A percentile compares a stretch with the other conserved stretches of the same genome.
Evolutionary conservation across 495 filamentous ascomycete genomes (phyloP).

Genomic region (Xylaria cubensis): DNA sequence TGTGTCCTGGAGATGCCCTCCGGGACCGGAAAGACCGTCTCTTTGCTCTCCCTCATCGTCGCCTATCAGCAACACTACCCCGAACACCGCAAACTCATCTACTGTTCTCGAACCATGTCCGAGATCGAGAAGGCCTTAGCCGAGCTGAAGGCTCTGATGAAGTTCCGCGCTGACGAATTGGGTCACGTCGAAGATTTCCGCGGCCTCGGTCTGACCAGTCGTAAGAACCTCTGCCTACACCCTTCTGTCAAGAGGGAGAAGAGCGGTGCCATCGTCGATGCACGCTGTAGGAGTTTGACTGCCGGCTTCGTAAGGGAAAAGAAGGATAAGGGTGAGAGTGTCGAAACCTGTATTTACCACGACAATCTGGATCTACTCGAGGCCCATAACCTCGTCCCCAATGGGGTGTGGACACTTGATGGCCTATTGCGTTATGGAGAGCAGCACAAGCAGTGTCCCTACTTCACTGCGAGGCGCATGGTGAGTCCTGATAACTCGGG

Average conservation of each 20-base stretch:
- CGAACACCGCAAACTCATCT: conserved; percentile 93
- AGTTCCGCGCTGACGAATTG: conserved; percentile 84
- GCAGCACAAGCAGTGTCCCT: conserved; percentile 94
- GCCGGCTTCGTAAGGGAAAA: conserved; percentile 97
- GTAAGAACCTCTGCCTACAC: conserved; percentile 97
- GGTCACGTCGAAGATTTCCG: conserved; percentile 91
- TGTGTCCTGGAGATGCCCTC: conserved; percentile 99
- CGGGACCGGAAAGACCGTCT: conserved; percentile 98
- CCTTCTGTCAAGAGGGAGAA: conserved; percentile 95
- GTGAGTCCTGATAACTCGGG: conserved; percentile 52
- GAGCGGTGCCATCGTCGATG: conserved; percentile 91
- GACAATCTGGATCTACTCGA: conserved; percentile 96
- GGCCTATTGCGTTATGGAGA: conserved; percentile 86
- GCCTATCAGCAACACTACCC: conserved; percentile 93
- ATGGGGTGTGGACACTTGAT: conserved; percentile 96
- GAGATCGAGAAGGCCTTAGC: conserved; percentile 95
- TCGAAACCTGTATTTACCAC: conserved; percentile 93
- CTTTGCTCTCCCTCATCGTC: conserved; percentile 91
- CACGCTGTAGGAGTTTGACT: conserved; percentile 91
- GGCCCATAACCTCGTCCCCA: conserved; percentile 89
- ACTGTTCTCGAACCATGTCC: conserved; percentile 96
- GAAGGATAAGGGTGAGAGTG: conserved; percentile 91
- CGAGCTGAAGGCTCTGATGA: conserved; percentile 92
- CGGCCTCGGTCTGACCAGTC: conserved; percentile 89
- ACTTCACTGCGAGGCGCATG: conserved; percentile 95